Evolutionary conservation across 495 filamentous ascomycete species (phyloP).

Genomic region (Echria macrotheca): DNA sequence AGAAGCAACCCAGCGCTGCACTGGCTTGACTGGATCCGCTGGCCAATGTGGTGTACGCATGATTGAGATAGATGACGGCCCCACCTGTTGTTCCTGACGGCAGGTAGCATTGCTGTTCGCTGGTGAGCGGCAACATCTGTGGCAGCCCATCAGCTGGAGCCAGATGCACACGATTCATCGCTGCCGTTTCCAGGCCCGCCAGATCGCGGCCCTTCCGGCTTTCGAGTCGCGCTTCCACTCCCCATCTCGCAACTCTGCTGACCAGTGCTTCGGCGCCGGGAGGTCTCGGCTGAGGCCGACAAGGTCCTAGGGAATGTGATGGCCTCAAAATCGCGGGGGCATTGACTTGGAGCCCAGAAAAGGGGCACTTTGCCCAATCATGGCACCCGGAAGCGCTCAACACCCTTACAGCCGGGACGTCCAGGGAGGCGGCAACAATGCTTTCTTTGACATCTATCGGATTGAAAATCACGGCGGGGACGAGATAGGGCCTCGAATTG

Average conservation of each 20-base stretch:
- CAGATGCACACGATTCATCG: conserved; percentile 3
- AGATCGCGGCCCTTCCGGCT: conserved; percentile 1
- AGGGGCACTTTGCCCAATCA: conserved; percentile 8
- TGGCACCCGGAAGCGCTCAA: not conserved
- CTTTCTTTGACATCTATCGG: not conserved
- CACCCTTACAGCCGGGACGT: not conserved
- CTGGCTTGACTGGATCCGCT: conserved; percentile 6
- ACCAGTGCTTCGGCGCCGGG: conserved; percentile 12
- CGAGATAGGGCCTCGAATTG: too few species aligned
- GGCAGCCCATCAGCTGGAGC: not conserved
- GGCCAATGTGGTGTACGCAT: conserved; percentile 2
- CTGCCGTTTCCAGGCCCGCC: not conserved
- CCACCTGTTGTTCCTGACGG: conserved; percentile 1
- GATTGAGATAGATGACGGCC: conserved; percentile 8
- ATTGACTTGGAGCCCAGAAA: conserved; percentile 5
- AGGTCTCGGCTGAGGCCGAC: conserved; percentile 4
- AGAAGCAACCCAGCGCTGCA: conserved; percentile 13
- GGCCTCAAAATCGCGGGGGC: not conserved
- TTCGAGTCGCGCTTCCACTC: conserved; percentile 10
- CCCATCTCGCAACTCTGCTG: conserved; percentile 12
- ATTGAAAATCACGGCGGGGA: too few species aligned
- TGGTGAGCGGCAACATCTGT: not conserved
- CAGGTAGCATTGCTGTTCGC: conserved; percentile 9
- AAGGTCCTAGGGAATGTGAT: not conserved
- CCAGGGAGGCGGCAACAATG: not conserved